These are phyloP conservation scores for Pyrenophora teres DNA, from an alignment of 2,329 filamentous ascomycete species.

Conservation along the genomic window DNA sequence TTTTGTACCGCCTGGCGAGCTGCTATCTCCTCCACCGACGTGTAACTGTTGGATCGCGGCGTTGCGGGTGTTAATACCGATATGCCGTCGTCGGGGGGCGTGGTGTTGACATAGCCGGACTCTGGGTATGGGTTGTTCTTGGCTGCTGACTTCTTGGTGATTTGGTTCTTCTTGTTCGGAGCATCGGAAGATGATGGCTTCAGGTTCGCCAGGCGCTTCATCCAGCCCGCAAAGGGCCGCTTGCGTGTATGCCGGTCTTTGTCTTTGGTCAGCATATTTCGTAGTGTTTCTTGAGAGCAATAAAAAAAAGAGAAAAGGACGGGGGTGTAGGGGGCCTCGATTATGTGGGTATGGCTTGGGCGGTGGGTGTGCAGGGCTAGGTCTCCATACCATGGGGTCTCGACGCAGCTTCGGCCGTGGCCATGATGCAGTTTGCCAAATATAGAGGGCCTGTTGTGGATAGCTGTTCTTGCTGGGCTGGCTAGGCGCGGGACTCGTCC, in stretches of 20 bases:
- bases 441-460: slow-evolving; percentile 10
- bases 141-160: slow-evolving; percentile 63
- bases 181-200: slow-evolving; percentile 73
- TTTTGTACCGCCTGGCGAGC: slow-evolving; percentile 59
- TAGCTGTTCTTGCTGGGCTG: slow-evolving; percentile 1
- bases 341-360: slow-evolving; percentile 6
- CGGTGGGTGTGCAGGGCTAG: slow-evolving; percentile 31
- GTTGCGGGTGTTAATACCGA: slow-evolving; percentile 57
- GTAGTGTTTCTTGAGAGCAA: not conserved
- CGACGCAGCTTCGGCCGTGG: slow-evolving; percentile 51
- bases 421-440: slow-evolving; percentile 42
- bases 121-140: slow-evolving; percentile 93
- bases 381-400: slow-evolving; percentile 50
- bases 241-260: slow-evolving; percentile 75
- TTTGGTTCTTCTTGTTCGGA: slow-evolving; percentile 49
- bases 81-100: slow-evolving; percentile 43
- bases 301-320: not conserved
- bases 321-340: slow-evolving; percentile 3
- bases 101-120: slow-evolving; percentile 66
- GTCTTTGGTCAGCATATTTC: slow-evolving; percentile 34
- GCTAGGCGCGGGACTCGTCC: slow-evolving; percentile 9
- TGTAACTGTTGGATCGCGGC: slow-evolving; percentile 54
- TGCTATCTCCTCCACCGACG: slow-evolving; percentile 62
- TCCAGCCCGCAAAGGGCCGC: slow-evolving; percentile 88
- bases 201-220: slow-evolving; percentile 89